A percentile compares a stretch with the other conserved stretches of the same genome.
Evolutionary conservation across 1,139 yeast species (phyloP).

Genomic region (Lodderomyces oxycetoniae): DNA sequence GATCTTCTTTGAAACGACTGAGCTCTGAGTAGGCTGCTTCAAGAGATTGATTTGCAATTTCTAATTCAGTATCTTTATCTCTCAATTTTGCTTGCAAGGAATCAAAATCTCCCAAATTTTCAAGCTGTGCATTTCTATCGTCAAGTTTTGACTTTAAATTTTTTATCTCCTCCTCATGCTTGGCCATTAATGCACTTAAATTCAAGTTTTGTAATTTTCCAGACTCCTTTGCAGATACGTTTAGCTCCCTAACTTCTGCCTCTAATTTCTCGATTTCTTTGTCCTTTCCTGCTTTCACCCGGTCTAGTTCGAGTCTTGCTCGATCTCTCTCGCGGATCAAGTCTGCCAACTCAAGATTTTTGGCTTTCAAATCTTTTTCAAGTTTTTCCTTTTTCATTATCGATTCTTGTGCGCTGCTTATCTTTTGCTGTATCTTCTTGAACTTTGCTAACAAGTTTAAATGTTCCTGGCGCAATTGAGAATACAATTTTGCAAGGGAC

Average conservation of each 20-base stretch:
- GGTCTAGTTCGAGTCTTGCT: constrained; percentile 78
- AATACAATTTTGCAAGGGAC: constrained; percentile 81
- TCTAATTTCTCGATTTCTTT: constrained; percentile 65
- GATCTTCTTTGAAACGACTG: constrained; percentile 51
- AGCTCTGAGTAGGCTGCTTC: constrained; percentile 65
- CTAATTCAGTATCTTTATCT: constrained; percentile 76
- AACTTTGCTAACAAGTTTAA: constrained; percentile 72
- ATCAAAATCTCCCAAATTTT: constrained; percentile 17
- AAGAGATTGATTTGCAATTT: constrained; percentile 74
- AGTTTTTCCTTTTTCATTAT: constrained; percentile 77
- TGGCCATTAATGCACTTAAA: constrained; percentile 54
- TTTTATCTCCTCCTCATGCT: constrained; percentile 56
- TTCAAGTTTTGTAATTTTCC: constrained; percentile 69
- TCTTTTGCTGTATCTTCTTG: constrained; percentile 82
- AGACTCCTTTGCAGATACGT: constrained; percentile 54
- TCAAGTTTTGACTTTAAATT: constrained; percentile 36
- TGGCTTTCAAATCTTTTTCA: constrained; percentile 79
- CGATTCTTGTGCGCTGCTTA: constrained; percentile 90
- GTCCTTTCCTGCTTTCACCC: constrained; percentile 61
- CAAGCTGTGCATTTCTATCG: constrained; percentile 22
- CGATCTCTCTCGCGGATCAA: constrained; percentile 86
- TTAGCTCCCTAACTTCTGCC: constrained; percentile 60
- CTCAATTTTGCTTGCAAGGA: constrained; percentile 46
- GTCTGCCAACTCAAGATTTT: constrained; percentile 85
- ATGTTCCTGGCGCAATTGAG: constrained; percentile 91